A percentile compares a stretch with the other conserved stretches of the same genome.
Evolutionary conservation across 768 basidiomycete genomes (phyloP).

Genomic region (Tylopilus subfusipes): DNA sequence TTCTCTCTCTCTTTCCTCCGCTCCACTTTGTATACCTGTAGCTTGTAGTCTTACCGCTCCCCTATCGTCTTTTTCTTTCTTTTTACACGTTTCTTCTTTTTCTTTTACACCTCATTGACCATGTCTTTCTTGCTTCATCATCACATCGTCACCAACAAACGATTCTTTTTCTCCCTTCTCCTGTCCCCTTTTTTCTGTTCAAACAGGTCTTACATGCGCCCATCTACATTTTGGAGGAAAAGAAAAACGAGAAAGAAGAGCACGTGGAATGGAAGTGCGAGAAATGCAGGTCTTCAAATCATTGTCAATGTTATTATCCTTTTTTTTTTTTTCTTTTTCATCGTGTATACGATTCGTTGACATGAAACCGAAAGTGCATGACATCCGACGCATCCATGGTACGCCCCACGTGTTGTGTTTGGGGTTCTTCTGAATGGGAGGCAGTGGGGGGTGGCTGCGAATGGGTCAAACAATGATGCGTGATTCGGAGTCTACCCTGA

Average conservation of each 20-base stretch:
- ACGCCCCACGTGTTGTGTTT: too few relatives aligned
- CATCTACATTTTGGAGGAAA: neutral
- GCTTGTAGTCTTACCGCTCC: conserved; percentile 17
- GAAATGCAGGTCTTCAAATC: neutral
- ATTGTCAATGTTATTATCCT: neutral
- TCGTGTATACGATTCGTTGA: neutral
- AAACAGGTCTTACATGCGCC: conserved; percentile 11
- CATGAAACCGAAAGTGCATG: too few relatives aligned
- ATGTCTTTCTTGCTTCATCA: conserved; percentile 7
- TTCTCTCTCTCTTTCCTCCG: conserved; percentile 4
- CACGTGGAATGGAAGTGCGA: neutral
- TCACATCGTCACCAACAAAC: neutral
- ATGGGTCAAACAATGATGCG: too few relatives aligned
- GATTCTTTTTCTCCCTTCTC: neutral
- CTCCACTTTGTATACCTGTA: conserved; percentile 29
- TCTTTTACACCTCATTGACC: neutral
- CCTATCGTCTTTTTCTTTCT: neutral
- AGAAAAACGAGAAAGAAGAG: neutral
- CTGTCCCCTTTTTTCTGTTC: neutral
- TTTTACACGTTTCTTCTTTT: conserved; percentile 4
- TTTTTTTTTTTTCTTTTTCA: neutral
- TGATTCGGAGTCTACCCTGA: too few relatives aligned
- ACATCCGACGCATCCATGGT: too few relatives aligned
- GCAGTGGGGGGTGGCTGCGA: too few relatives aligned
- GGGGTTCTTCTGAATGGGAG: too few relatives aligned